phyloP scores from a whole-genome alignment of 192 early-diverging fungal species.

The Thamnidium elegans region DNA sequence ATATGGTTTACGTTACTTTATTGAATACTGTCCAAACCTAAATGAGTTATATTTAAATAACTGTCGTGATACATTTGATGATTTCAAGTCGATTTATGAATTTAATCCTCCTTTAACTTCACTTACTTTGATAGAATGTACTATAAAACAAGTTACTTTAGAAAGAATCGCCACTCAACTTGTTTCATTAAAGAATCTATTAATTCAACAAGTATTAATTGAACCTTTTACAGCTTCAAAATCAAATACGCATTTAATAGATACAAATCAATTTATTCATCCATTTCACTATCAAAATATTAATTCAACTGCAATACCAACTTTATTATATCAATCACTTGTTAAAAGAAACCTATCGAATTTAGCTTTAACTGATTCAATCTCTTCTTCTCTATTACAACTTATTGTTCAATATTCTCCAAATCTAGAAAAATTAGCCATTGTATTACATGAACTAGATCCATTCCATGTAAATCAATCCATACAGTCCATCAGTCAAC shows the following conservation, averaged over 20 bases:
- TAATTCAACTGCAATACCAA: constrained; percentile 15
- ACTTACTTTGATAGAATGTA: constrained; percentile 26
- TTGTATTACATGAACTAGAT: constrained; percentile 29
- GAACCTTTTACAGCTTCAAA: constrained; percentile 14
- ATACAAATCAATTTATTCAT: not conserved
- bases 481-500: constrained; percentile 6
- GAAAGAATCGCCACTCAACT: constrained; percentile 1
- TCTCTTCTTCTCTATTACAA: constrained; percentile 12
- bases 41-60: constrained; percentile 32
- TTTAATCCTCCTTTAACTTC: constrained; percentile 8
- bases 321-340: constrained; percentile 18
- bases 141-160: constrained; percentile 26
- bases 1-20: constrained; percentile 32
- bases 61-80: constrained; percentile 35
- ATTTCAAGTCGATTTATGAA: constrained; percentile 25
- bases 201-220: constrained; percentile 28
- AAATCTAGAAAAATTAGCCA: constrained; percentile 26
- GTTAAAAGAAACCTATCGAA: constrained; percentile 19
- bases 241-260: not conserved
- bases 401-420: constrained; percentile 20
- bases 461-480: not conserved
- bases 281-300: constrained; percentile 9
- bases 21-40: constrained; percentile 24
- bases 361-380: constrained; percentile 28
- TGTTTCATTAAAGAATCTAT: constrained; percentile 11